A percentile compares a stretch with the other conserved stretches of the same genome.
phyloP scores from a whole-genome alignment of 371 early-diverging fungal species.

The Haplosporangium sp. region DNA sequence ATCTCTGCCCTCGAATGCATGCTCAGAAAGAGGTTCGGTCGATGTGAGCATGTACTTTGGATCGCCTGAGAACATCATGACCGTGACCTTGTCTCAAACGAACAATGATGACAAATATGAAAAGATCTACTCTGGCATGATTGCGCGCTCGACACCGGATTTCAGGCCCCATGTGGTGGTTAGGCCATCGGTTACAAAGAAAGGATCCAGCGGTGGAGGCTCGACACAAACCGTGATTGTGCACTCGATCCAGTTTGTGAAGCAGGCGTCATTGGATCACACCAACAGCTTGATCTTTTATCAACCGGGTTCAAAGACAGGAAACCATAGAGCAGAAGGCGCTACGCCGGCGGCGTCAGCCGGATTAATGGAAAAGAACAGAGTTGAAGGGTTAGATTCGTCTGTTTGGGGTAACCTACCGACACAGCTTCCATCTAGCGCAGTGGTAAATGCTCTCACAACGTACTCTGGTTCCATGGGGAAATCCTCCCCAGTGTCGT shows the following conservation, averaged over 20 bases:
- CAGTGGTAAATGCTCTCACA: slow-evolving; percentile 57
- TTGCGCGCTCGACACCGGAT: slow-evolving; percentile 55
- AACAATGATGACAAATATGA: slow-evolving; percentile 45
- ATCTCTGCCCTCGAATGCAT: slow-evolving; percentile 26
- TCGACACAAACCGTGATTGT: slow-evolving; percentile 56
- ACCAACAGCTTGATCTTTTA: slow-evolving; percentile 48
- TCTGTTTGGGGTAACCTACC: slow-evolving; percentile 38
- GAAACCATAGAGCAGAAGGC: not conserved
- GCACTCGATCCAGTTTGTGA: slow-evolving; percentile 67
- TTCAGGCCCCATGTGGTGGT: slow-evolving; percentile 65
- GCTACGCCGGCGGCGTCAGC: too few relatives aligned
- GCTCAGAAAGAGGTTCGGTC: slow-evolving; percentile 31
- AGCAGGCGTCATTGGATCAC: slow-evolving; percentile 57
- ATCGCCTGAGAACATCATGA: slow-evolving; percentile 42
- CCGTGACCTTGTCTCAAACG: slow-evolving; percentile 54
- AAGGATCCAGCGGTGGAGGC: slow-evolving; percentile 23
- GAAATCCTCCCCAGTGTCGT: slow-evolving; percentile 2
- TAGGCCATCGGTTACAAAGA: slow-evolving; percentile 40
- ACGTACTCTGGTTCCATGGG: slow-evolving; percentile 31
- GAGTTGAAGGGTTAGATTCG: slow-evolving; percentile 24
- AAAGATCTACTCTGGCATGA: slow-evolving; percentile 62
- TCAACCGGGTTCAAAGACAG: slow-evolving; percentile 6
- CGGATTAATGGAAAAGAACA: not conserved
- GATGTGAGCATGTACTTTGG: slow-evolving; percentile 50
- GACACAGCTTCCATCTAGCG: slow-evolving; percentile 58